Base-by-base conservation (phyloP, 2,329 filamentous ascomycete species). In the Diplodia seriata region DNA sequence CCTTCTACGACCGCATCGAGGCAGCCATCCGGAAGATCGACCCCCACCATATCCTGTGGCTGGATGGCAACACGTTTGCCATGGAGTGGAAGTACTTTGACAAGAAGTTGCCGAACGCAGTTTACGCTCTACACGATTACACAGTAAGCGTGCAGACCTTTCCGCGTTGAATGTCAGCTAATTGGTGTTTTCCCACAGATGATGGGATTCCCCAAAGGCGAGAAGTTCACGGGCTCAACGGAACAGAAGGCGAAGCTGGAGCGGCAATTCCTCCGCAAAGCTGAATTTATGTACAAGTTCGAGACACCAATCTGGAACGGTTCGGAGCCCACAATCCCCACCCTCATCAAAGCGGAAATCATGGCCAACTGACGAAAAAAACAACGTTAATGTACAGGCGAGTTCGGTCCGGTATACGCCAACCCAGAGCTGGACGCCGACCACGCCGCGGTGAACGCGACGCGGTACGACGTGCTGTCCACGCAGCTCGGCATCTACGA, bases 61-160 rank as follows among this genome's bases (percentile, higher is more conserved):
- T 78, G n/a, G 76, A 78, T 61, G 76, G 76, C 1, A 78, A 78
- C 64, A 77, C 75, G 2, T 77, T 76, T 61, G 69, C 74, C 7
- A 78, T 78, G 76, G 76, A 87, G 71, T 77, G 77, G 14, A 77
- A 74, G 7, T 84, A 83, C 67, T 79, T 81, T 0, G 74, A 78
- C 5, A 71, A 78, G 47, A 63, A 63, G 31, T 31, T 63, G 43
- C 83, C 83, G 54, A 80, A 75, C 71, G 76, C 79, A 1, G 85
- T 85, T 0, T 87, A 86, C 71, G 79, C 82, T 4, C 78, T 85
- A 53, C 85, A 87, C 71, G 85, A 87, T 70, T 87, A 87, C 70
- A 80, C 80, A 49, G 67, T 67, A 54, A 14, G 8, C n/a, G 15
- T 20, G 15, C 36, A 15, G 23, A 26, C 5, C 36, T 18, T 40